These are phyloP conservation scores for Theobroma cacao DNA, from an alignment of 345 rosid species.

Conservation along the genomic window DNA sequence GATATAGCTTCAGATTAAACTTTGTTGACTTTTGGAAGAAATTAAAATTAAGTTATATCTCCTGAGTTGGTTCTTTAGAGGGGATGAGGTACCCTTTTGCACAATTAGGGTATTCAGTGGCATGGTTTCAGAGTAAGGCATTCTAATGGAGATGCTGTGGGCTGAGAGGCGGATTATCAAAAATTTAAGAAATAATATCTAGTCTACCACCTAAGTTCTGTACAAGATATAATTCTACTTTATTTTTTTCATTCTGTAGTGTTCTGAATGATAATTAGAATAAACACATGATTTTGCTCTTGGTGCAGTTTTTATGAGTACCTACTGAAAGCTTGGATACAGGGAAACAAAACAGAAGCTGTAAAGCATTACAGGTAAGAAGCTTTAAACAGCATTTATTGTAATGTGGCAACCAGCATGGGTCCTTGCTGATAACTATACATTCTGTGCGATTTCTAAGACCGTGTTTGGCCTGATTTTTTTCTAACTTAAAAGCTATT, in stretches of 20 bases:
- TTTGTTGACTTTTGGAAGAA: not conserved
- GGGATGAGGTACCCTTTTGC: not conserved
- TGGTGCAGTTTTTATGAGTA: slow-evolving; percentile 87
- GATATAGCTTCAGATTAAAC: not conserved
- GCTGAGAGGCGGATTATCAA: not conserved
- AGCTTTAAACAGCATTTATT: not conserved
- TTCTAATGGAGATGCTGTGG: not conserved
- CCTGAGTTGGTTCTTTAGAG: not conserved
- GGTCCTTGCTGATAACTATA: not conserved
- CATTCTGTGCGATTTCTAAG: not conserved
- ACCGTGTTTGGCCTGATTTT: too few relatives aligned
- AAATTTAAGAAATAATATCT: not conserved
- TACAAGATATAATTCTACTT: not conserved
- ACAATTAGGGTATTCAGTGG: not conserved
- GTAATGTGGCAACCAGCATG: not conserved
- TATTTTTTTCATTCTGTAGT: not conserved
- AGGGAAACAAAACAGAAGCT: slow-evolving; percentile 79
- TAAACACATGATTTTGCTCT: not conserved
- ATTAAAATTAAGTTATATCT: not conserved
- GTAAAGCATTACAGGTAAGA: slow-evolving; percentile 77
- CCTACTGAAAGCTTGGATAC: slow-evolving; percentile 96
- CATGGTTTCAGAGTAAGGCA: not conserved
- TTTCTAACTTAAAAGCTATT: too few relatives aligned
- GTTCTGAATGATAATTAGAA: not conserved
- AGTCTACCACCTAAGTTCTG: not conserved